A percentile compares a stretch with the other conserved stretches of the same genome.
phyloP scores from a whole-genome alignment of 2,329 filamentous ascomycete genomes.

The Colletotrichum viniferum region DNA sequence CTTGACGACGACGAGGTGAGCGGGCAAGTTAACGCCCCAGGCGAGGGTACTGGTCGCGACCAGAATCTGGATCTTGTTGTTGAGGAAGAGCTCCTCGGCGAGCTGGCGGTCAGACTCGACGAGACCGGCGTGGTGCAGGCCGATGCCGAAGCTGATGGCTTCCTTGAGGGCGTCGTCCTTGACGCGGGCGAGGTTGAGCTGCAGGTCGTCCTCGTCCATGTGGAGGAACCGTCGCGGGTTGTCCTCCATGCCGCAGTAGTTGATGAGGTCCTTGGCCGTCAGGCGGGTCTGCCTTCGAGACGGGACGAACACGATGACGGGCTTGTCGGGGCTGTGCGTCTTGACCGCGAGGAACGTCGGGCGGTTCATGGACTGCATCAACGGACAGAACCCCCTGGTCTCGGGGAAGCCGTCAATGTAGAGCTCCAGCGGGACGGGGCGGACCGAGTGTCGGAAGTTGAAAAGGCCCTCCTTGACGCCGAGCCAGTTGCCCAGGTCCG shows the following conservation, averaged over 20 bases:
- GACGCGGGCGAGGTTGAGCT: conserved; percentile 84
- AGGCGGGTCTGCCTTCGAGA: conserved; percentile 93
- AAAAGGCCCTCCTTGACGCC: conserved; percentile 95
- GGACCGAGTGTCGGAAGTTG: conserved; percentile 97
- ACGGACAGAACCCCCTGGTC: conserved; percentile 89
- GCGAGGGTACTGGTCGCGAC: conserved; percentile 95
- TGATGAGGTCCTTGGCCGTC: conserved; percentile 95
- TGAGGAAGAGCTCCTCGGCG: conserved; percentile 91
- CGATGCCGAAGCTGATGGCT: conserved; percentile 96
- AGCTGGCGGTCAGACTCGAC: conserved; percentile 93
- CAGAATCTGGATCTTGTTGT: conserved; percentile 97
- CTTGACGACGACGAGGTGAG: conserved; percentile 96
- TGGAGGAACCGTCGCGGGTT: conserved; percentile 91
- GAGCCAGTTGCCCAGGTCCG: conserved; percentile 93
- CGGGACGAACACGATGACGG: conserved; percentile 97
- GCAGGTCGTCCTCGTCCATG: conserved; percentile 94
- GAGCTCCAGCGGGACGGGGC: conserved; percentile 92
- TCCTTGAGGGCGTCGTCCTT: conserved; percentile 94
- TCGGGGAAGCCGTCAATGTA: conserved; percentile 98
- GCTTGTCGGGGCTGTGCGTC: conserved; percentile 93
- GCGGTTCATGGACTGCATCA: conserved; percentile 99
- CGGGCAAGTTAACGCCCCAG: conserved; percentile 97
- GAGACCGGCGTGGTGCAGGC: conserved; percentile 94
- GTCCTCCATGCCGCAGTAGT: conserved; percentile 97
- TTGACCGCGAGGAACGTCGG: conserved; percentile 97